These are phyloP conservation scores for Theobroma cacao DNA, from an alignment of 345 rosid species.

Conservation along the genomic window DNA sequence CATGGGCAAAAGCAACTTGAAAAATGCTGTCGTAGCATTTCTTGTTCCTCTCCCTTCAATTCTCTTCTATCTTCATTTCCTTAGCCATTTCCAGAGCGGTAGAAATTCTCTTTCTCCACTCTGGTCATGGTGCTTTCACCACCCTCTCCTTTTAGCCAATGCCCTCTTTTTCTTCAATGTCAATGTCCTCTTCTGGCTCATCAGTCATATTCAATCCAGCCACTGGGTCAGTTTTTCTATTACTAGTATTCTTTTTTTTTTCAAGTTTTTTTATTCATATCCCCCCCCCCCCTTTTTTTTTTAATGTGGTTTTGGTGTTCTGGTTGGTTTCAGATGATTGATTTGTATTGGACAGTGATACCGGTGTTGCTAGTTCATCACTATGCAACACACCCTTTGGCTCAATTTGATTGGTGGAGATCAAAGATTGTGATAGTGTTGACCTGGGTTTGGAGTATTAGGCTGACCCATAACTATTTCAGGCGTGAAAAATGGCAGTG, in stretches of 20 bases:
- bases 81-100: slow-evolving; percentile 30
- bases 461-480: slow-evolving; percentile 85
- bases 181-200: slow-evolving; percentile 87
- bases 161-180: slow-evolving; percentile 87
- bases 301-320: neutral
- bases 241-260: neutral
- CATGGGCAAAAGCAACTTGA: slow-evolving; percentile 47
- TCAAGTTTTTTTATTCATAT: neutral
- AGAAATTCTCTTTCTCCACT: slow-evolving; percentile 27
- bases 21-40: slow-evolving; percentile 60
- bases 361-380: slow-evolving; percentile 78
- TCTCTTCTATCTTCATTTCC: slow-evolving; percentile 59
- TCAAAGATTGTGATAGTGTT: slow-evolving; percentile 54
- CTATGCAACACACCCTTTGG: slow-evolving; percentile 74
- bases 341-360: slow-evolving; percentile 91
- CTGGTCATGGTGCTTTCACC: slow-evolving; percentile 73
- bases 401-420: slow-evolving; percentile 55
- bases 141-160: slow-evolving; percentile 79
- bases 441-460: slow-evolving; percentile 81
- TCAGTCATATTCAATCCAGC: slow-evolving; percentile 67
- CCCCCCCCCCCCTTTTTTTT: too few relatives aligned
- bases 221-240: slow-evolving; percentile 59
- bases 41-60: slow-evolving; percentile 79
- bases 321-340: slow-evolving; percentile 67
- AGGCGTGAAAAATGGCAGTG: slow-evolving; percentile 96